Percentiles rank a stretch among this genome's conserved stretches.
phyloP scores from a whole-genome alignment of 176 grass and related monocot genomes.

The Ampelocalamus luodianensis region DNA sequence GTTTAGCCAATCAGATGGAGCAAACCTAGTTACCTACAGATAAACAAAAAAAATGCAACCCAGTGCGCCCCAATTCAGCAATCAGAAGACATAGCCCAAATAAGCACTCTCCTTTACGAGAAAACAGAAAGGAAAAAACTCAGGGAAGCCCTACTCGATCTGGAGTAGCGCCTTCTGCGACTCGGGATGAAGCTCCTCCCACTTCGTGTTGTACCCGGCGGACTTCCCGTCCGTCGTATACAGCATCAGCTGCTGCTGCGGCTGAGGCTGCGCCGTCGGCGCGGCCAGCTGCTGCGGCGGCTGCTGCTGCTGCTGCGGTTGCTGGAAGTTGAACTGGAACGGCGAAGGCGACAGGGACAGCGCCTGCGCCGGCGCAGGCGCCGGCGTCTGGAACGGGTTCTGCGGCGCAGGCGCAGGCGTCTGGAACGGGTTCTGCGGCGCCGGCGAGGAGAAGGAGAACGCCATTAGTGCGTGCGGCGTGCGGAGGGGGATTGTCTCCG shows the following conservation, averaged over 20 bases:
- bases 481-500: conserved; percentile 8
- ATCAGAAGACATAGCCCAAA: conserved; percentile 28
- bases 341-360: conserved; percentile 43
- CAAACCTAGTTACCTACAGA: not conserved
- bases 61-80: not conserved
- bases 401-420: conserved; percentile 34
- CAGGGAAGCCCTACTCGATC: conserved; percentile 70
- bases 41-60: conserved; percentile 11
- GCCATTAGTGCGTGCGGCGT: conserved; percentile 38
- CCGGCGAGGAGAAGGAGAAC: conserved; percentile 58
- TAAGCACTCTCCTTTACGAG: conserved; percentile 4
- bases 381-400: conserved; percentile 49
- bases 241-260: conserved; percentile 55
- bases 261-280: conserved; percentile 29
- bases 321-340: conserved; percentile 62
- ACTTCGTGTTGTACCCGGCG: conserved; percentile 78
- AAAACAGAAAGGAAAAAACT: conserved; percentile 6
- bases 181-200: conserved; percentile 75
- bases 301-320: conserved; percentile 53
- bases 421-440: conserved; percentile 38
- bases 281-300: conserved; percentile 32
- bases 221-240: conserved; percentile 65
- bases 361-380: conserved; percentile 9
- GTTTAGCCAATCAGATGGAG: conserved; percentile 7
- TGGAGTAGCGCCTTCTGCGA: conserved; percentile 80